These are phyloP conservation scores for Pythium phragmiticola DNA, from an alignment of 352 stramenopile species.

Conservation along the genomic window DNA sequence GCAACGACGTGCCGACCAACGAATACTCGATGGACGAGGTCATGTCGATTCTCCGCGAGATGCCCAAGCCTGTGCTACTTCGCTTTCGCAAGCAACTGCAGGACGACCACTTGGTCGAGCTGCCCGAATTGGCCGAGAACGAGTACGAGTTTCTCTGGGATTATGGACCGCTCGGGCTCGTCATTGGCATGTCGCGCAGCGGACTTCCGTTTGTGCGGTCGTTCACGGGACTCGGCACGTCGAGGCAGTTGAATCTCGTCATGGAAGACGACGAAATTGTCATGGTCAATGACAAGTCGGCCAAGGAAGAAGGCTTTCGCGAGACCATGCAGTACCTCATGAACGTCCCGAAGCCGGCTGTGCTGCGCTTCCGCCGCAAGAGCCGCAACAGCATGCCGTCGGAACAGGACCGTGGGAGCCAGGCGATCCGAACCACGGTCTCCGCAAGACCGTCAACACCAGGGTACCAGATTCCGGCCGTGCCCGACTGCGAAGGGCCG, in stretches of 20 bases:
- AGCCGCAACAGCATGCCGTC: background rate
- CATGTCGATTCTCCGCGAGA: conserved; percentile 73
- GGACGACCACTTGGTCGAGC: conserved; percentile 45
- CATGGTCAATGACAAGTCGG: conserved; percentile 67
- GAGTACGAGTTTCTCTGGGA: conserved; percentile 89
- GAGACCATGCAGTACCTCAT: conserved; percentile 87
- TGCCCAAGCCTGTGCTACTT: conserved; percentile 78
- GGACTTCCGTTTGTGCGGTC: conserved; percentile 74
- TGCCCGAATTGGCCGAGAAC: conserved; percentile 51
- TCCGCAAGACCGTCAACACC: conserved; percentile 8
- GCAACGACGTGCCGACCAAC: conserved; percentile 68
- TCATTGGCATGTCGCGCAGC: conserved; percentile 53
- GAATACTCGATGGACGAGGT: conserved; percentile 72
- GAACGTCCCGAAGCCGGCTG: conserved; percentile 77
- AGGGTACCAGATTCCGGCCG: conserved; percentile 6
- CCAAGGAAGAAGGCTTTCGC: conserved; percentile 57
- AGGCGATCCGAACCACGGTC: conserved; percentile 1
- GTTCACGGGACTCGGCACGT: conserved; percentile 81
- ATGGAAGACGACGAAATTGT: conserved; percentile 81
- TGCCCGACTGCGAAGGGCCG: conserved; percentile 15
- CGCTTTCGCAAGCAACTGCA: conserved; percentile 63
- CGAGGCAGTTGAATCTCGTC: conserved; percentile 61
- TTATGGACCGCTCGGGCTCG: conserved; percentile 67
- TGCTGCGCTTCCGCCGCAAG: conserved; percentile 67
- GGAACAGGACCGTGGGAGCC: conserved; percentile 2